Base-by-base conservation (phyloP, 106 monocot genomes). In the Acanthochlamys bracteata region DNA sequence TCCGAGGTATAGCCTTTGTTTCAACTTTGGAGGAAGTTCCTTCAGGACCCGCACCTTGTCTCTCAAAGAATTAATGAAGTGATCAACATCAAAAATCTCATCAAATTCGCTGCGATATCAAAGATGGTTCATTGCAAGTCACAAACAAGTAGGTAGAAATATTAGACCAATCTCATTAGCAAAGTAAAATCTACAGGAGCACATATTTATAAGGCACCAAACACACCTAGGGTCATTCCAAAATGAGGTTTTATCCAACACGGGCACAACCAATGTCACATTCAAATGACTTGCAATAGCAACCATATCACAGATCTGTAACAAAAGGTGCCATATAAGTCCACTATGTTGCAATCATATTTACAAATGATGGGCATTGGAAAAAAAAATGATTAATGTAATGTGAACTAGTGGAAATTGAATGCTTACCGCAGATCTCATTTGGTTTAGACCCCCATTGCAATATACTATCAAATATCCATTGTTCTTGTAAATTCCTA, bases 291-390 rank as follows among this genome's bases (percentile, higher is more conserved):
- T 81, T 53, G 90, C 87, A 69, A 90, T 85, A 13, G 87, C 80
- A 64, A 96, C 95, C 95, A 96, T 96, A 65, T 96, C 95, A 63
- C 95, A 96, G 55, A 90, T 96, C 95, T 96, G 80, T 71, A 74
- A 70, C n/a, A 42, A 13, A 54, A 8, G 10, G 13, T 25, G 20
- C 13, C 20, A 57, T 41, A 22, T 40, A 55, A 57, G 15, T 41
- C n/a, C 11, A 24, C 17, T 7, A 13, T 57, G 13, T 19, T 25
- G 26, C 9, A 59, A 59, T 1, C 21, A 19, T 57, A 11, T 1
- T 9, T 2, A 10, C 3, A 11, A n/a, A 41, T n/a, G 61, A 20
- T 39, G 12, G 40, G 26, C 23, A 23, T n/a, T 21, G 11, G 1
- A n/a, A n/a, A 0, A 27, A n/a, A 42, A 17, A 53, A 14, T 13